A percentile compares a stretch with the other conserved stretches of the same genome.
phyloP scores from a whole-genome alignment of 169 alveolate species.

The Hepatocystis sp. region DNA sequence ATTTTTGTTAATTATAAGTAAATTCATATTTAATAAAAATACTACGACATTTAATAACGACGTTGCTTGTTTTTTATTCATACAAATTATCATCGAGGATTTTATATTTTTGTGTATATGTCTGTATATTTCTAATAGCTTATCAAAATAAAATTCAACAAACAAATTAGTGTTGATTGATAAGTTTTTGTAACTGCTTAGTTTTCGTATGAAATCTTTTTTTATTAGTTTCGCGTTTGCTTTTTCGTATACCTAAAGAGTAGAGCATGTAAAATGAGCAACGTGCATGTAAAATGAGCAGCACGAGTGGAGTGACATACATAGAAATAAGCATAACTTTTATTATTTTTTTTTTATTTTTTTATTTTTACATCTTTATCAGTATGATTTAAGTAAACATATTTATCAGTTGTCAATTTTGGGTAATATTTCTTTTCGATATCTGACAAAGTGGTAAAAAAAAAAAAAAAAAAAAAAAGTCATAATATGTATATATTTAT shows the following conservation, averaged over 20 bases:
- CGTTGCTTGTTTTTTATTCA: slow-evolving; percentile 65
- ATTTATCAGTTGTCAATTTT: slow-evolving; percentile 3
- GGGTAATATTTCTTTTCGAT: slow-evolving; percentile 28
- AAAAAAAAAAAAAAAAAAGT: no score
- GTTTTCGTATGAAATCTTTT: slow-evolving; percentile 52
- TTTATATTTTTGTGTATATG: slow-evolving; percentile 49
- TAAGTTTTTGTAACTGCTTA: slow-evolving; percentile 61
- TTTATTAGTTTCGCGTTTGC: slow-evolving; percentile 15
- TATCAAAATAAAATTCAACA: slow-evolving; percentile 65
- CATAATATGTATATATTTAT: no score
- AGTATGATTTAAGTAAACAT: slow-evolving; percentile 28
- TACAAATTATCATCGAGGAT: slow-evolving; percentile 65
- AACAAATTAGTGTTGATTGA: slow-evolving; percentile 56
- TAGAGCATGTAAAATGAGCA: background rate
- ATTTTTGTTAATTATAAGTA: slow-evolving; percentile 41
- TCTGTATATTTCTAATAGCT: slow-evolving; percentile 26
- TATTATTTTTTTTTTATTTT: background rate
- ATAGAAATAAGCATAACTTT: background rate
- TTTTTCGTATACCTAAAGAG: slow-evolving; percentile 32
- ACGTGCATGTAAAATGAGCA: background rate
- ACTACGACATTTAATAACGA: slow-evolving; percentile 46
- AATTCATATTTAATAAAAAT: slow-evolving; percentile 46
- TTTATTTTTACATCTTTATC: slow-evolving; percentile 32
- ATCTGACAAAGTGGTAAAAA: slow-evolving; percentile 7
- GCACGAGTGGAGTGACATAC: background rate